phyloP scores from a whole-genome alignment of 257 asterid species.

The Mentha longifolia region DNA sequence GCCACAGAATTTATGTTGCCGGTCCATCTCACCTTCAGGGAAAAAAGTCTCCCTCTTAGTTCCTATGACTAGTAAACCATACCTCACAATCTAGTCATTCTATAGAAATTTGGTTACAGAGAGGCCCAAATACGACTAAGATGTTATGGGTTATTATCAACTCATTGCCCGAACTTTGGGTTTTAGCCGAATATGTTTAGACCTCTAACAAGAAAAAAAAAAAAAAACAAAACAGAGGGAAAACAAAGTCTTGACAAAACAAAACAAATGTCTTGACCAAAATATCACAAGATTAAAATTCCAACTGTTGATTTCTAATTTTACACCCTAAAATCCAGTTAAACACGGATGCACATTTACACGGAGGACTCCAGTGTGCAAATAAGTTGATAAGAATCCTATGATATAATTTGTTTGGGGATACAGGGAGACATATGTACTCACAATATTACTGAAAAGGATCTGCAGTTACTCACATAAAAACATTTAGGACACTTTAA shows the following conservation, averaged over 20 bases:
- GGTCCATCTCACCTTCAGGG: neutral
- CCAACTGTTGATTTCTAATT: neutral
- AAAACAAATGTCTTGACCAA: neutral
- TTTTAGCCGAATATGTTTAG: no score
- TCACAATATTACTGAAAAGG: neutral
- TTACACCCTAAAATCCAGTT: no score
- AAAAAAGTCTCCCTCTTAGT: neutral
- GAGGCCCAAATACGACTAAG: neutral
- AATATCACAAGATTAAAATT: neutral
- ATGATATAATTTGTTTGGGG: no score
- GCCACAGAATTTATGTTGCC: neutral
- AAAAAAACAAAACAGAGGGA: neutral
- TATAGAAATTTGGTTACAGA: neutral
- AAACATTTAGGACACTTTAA: neutral
- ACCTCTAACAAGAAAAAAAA: neutral
- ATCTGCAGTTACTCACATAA: neutral
- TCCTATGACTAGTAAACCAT: neutral
- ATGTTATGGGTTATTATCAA: neutral
- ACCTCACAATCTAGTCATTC: conserved; percentile 12
- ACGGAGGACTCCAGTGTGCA: no score
- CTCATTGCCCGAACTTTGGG: neutral
- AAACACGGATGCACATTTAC: no score
- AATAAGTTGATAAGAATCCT: no score
- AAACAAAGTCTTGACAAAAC: neutral
- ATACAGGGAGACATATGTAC: neutral